A percentile compares a stretch with the other conserved stretches of the same genome.
Evolutionary conservation across 768 basidiomycete species (phyloP).

Genomic region (Butyriboletus loyo): DNA sequence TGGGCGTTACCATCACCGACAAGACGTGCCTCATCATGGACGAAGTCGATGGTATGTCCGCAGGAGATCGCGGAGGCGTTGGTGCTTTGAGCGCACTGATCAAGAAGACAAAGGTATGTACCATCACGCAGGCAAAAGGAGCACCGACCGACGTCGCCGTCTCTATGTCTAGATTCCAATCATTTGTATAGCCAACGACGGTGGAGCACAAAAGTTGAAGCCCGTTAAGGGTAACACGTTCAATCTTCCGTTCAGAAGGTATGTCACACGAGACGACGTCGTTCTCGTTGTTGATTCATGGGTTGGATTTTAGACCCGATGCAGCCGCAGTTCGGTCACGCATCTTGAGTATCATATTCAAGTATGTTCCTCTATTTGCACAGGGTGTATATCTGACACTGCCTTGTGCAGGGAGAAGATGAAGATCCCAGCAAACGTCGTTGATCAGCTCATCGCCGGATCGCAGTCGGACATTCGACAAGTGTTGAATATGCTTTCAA

Average conservation of each 20-base stretch:
- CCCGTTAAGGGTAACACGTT: slow-evolving; percentile 74
- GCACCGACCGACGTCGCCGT: neutral
- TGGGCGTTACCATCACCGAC: slow-evolving; percentile 73
- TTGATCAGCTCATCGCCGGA: slow-evolving; percentile 88
- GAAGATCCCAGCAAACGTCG: slow-evolving; percentile 85
- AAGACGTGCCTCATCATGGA: slow-evolving; percentile 95
- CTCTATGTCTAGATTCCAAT: slow-evolving; percentile 73
- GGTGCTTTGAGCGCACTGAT: slow-evolving; percentile 90
- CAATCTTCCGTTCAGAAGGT: slow-evolving; percentile 78
- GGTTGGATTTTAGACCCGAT: slow-evolving; percentile 57
- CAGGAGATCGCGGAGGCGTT: slow-evolving; percentile 94
- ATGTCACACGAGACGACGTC: slow-evolving; percentile 12
- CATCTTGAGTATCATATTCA: slow-evolving; percentile 84
- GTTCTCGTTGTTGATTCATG: neutral
- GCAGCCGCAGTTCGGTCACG: slow-evolving; percentile 77
- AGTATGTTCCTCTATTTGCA: slow-evolving; percentile 47
- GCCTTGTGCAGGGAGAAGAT: slow-evolving; percentile 71
- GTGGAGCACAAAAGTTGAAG: slow-evolving; percentile 83
- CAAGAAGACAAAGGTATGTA: slow-evolving; percentile 80
- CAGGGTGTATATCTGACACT: neutral
- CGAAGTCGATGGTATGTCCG: slow-evolving; percentile 99
- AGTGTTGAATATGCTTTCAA: slow-evolving; percentile 96
- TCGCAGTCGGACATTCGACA: slow-evolving; percentile 96
- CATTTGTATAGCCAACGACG: slow-evolving; percentile 96
- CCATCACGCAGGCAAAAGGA: no score